These are phyloP conservation scores for Podospora anserina DNA, from an alignment of 495 filamentous ascomycete genomes.

Conservation along the genomic window DNA sequence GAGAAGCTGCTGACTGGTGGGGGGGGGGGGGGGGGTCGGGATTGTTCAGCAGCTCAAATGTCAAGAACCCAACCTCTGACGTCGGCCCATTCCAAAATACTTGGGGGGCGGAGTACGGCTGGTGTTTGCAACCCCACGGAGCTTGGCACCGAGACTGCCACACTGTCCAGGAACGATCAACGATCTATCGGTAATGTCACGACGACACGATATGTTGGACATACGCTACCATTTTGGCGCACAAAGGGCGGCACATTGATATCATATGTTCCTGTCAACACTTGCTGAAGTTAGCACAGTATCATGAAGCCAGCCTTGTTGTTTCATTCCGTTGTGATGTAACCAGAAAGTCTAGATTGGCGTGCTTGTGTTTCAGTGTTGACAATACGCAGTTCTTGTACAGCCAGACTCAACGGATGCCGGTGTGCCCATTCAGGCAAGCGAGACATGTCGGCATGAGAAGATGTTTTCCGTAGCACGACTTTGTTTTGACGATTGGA, in stretches of 20 bases:
- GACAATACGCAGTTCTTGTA: background rate
- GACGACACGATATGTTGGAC: background rate
- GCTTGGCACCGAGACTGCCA: background rate
- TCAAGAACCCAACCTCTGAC: slow-evolving; percentile 31
- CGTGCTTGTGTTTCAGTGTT: background rate
- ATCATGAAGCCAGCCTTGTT: background rate
- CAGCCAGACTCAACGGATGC: too few relatives aligned
- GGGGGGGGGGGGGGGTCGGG: too few relatives aligned
- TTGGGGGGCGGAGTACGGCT: background rate
- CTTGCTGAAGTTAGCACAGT: background rate
- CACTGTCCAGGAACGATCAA: background rate
- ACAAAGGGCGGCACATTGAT: background rate
- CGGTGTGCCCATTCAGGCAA: background rate
- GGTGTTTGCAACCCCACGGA: background rate
- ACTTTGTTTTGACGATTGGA: background rate
- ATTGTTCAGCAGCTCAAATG: slow-evolving; percentile 27
- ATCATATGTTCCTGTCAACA: background rate
- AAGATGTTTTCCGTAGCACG: background rate
- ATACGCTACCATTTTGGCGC: background rate
- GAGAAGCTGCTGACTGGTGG: background rate
- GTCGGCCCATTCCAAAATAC: background rate
- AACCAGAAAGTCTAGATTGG: background rate
- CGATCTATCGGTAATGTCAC: background rate
- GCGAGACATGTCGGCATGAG: background rate
- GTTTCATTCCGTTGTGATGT: background rate